phyloP scores from a whole-genome alignment of 306 rosid species.

The Lagenaria siceraria region DNA sequence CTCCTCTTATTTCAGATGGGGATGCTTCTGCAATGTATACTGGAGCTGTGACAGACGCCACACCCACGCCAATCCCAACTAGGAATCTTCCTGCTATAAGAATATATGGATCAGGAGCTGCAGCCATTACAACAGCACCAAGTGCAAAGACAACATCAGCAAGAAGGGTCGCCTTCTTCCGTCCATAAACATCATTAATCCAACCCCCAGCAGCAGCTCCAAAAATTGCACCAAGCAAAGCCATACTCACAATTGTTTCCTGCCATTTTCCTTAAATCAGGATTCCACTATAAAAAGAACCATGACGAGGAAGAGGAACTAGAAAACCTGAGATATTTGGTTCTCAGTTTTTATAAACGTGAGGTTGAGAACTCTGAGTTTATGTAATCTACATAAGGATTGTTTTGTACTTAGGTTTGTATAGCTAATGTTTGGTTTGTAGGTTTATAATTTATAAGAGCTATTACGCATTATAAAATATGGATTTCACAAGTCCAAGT shows the following conservation, averaged over 20 bases:
- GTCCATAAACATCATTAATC: conserved; percentile 64
- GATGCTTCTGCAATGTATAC: conserved; percentile 86
- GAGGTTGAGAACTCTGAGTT: neutral
- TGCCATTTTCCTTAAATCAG: conserved; percentile 14
- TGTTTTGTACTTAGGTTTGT: neutral
- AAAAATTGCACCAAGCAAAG: conserved; percentile 65
- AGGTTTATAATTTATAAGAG: neutral
- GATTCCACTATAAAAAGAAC: neutral
- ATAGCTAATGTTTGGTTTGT: neutral
- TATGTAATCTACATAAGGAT: neutral
- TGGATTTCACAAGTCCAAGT: neutral
- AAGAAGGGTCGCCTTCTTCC: conserved; percentile 66
- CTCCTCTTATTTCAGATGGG: conserved; percentile 84
- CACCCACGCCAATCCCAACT: conserved; percentile 61
- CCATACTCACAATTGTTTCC: conserved; percentile 95
- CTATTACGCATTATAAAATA: neutral
- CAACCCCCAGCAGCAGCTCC: conserved; percentile 86
- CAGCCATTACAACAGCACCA: conserved; percentile 68
- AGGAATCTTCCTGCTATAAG: conserved; percentile 68
- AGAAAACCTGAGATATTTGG: neutral
- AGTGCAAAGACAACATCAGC: conserved; percentile 53
- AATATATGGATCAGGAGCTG: conserved; percentile 51
- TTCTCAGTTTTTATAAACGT: neutral
- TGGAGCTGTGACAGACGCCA: conserved; percentile 85
- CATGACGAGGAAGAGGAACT: neutral